Percentiles rank a stretch among this genome's conserved stretches.
phyloP scores from a whole-genome alignment of 2,329 filamentous ascomycete species.

The Xylaria sp. region DNA sequence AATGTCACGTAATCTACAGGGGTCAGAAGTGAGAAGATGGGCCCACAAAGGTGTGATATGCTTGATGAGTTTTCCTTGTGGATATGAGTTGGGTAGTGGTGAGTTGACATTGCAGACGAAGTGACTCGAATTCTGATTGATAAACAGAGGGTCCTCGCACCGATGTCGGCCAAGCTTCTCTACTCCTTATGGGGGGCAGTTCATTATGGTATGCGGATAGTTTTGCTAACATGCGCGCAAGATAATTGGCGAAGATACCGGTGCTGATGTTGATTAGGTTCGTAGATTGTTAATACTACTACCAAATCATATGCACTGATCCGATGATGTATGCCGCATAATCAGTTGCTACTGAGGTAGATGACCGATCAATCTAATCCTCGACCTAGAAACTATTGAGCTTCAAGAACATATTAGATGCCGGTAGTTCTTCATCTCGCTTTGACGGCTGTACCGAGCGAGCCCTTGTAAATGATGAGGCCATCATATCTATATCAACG shows the following conservation, averaged over 20 bases:
- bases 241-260: neutral
- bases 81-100: conserved; percentile 11
- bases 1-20: conserved; percentile 23
- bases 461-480: neutral
- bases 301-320: neutral
- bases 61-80: conserved; percentile 10
- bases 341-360: neutral
- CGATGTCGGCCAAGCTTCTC: conserved; percentile 14
- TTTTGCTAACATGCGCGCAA: neutral
- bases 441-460: neutral
- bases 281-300: neutral
- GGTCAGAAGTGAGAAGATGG: conserved; percentile 5
- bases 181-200: no score
- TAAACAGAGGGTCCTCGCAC: neutral
- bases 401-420: conserved; percentile 2
- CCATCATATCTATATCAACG: neutral
- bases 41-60: conserved; percentile 3
- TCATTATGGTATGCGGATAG: no score
- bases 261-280: neutral
- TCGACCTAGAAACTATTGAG: neutral
- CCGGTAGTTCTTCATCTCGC: conserved; percentile 18
- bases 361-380: neutral
- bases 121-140: neutral
- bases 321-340: conserved; percentile 5
- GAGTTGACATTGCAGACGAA: conserved; percentile 5